Base-by-base conservation (phyloP, 768 basidiomycete species). In the Clathrus columnatus region DNA sequence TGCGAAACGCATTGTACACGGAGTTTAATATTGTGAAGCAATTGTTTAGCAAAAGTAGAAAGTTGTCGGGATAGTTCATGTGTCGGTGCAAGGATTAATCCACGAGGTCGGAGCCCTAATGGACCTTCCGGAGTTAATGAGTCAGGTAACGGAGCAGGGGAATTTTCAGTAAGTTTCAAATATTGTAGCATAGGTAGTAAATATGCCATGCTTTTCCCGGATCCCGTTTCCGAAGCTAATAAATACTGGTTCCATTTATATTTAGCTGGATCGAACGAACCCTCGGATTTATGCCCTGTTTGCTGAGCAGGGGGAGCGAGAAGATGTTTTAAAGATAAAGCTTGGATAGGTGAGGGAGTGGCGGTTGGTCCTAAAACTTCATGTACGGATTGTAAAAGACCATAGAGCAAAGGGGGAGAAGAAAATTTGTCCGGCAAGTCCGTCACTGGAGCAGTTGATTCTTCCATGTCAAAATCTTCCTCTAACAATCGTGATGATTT, bases 131-230 rank as follows among this genome's bases (percentile, higher is more conserved):
- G 42, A n/a, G 50, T 52, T 24, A 28, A 61, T 10, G 61, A 18
- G 44, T 11, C 21, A 27, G 21, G 49, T 21, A 23, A 30, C 14
- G 20, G 48, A 41, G 47, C 20, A 6, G 58, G 60, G 16, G 56
- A 26, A 6, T 20, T 20, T 64, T 94, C 91, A 2, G 78, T 72
- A 48, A 70, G 65, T 67, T 95, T 95, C 65, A 94, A 72, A 59
- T 77, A 71, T 60, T 94, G 87, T 1, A 95, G 74, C 52, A 94
- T 68, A 0, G 92, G 92, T 5, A 94, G 76, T 43, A 94, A 78
- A 67, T 93, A 95, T 1, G 93, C 92, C 26, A 94, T 79, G 1
- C 87, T 91, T 71, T 95, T 95, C 0, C 91, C 92, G 0, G 90
- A 91, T 16, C 93, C 92, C 0, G 91, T 95, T 68, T 94, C 91